Evolutionary conservation across 75 land plant species (phyloP).

Genomic region (Picea glauca): DNA sequence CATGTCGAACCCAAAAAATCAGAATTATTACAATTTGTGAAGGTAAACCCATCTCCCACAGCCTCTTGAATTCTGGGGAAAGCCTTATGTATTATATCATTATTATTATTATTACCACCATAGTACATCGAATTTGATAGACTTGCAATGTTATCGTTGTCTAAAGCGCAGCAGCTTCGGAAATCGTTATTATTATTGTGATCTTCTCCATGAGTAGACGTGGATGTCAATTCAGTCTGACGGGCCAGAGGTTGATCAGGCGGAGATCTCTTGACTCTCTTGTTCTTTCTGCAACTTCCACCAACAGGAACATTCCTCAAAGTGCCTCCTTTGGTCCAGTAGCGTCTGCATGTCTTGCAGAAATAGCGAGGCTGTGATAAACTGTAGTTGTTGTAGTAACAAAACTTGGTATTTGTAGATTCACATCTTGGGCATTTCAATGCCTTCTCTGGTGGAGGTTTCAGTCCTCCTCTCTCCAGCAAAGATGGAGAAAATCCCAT

Average conservation of each 20-base stretch:
- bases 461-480: too few relatives aligned
- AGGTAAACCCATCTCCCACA: not conserved
- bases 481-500: too few relatives aligned
- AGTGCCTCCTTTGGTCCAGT: slow-evolving; percentile 21
- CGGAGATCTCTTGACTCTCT: not conserved
- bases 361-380: slow-evolving; percentile 24
- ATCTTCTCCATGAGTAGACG: not conserved
- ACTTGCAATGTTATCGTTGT: not conserved
- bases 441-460: too few relatives aligned
- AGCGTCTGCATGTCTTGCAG: slow-evolving; percentile 25
- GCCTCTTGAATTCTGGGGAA: slow-evolving; percentile 4
- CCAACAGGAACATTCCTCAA: slow-evolving; percentile 15
- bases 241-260: not conserved
- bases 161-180: not conserved
- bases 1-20: not conserved
- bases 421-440: slow-evolving; percentile 19
- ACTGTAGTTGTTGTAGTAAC: slow-evolving; percentile 32
- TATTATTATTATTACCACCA: not conserved
- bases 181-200: too few relatives aligned
- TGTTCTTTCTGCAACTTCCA: slow-evolving; percentile 17
- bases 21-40: slow-evolving; percentile 1
- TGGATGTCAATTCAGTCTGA: slow-evolving; percentile 5
- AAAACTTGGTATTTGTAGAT: slow-evolving; percentile 21
- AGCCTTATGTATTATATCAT: not conserved
- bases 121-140: not conserved